Evolutionary conservation across 257 asterid genomes (phyloP), one percentile per base, ranked within the genome.

Genomic region (Rehmannia glutinosa): DNA sequence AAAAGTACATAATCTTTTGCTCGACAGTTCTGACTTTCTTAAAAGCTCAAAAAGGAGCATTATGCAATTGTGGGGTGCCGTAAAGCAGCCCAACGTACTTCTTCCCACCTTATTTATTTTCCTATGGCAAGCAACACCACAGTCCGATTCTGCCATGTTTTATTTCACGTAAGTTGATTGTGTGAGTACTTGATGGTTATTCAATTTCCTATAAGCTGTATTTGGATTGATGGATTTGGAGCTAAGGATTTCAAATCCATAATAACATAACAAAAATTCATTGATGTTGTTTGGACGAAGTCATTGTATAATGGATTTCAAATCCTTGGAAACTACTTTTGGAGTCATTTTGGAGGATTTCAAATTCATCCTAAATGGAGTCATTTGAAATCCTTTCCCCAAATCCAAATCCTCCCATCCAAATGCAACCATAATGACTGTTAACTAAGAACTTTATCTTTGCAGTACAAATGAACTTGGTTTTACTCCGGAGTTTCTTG

Each of bases 91-190:
- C 42, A 75, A 71, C 24, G 91, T 91, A 54, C 73, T 91, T 66
- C 91, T 88, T 69, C 98, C 98, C 47, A 91, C 98, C 17, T 60
- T 91, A 45, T 91, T 91, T 72, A 82, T 91, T 64, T 91, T 91
- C 77, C 75, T 91, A 8, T 91, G 96, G 96, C 96, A 91, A 82
- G 88, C 95, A 45, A 91, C 96, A 3, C 98, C 98, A 2, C 95
- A 88, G 46, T 91, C 96, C 8, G 98, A 88, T 54, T 88, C 96
- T 33, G 96, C 96, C 69, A 88, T 88, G 98, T 91, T 91, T 69
- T 91, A 81, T 78, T 91, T 91, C 86, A 91, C 84, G 96, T 91
- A 86, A 30, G 98, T 76, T 5, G 19, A 58, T 64, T 71, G 17
- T 46, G 64, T 50, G 50, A 67, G 59, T 41, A 45, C 28, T 55